Evolutionary conservation across 495 filamentous ascomycete genomes (phyloP).

Genomic region (Cenococcum geophilum): DNA sequence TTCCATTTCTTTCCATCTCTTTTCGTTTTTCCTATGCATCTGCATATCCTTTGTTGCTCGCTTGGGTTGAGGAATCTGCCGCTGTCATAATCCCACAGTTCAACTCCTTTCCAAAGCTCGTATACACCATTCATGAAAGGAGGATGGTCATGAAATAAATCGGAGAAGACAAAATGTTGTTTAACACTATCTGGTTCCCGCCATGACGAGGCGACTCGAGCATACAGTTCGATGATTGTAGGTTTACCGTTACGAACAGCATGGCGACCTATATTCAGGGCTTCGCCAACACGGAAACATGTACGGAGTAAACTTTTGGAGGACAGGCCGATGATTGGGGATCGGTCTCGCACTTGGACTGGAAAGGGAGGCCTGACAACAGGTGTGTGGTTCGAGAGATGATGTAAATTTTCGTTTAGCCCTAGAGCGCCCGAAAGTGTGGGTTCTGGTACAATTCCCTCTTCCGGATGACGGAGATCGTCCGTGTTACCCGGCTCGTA

Average conservation of each 20-base stretch:
- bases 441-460: too few relatives aligned
- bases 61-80: constrained; percentile 27
- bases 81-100: constrained; percentile 47
- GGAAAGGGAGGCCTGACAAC: constrained; percentile 49
- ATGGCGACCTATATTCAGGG: constrained; percentile 43
- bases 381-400: constrained; percentile 15
- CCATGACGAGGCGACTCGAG: constrained; percentile 49
- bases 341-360: constrained; percentile 44
- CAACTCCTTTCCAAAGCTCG: constrained; percentile 44
- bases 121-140: constrained; percentile 50
- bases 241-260: constrained; percentile 42
- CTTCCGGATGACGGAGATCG: too few relatives aligned
- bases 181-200: constrained; percentile 42
- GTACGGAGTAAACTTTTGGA: constrained; percentile 45
- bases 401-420: not conserved
- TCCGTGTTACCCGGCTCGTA: too few relatives aligned
- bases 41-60: constrained; percentile 39
- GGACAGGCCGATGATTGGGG: constrained; percentile 48
- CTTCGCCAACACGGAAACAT: constrained; percentile 57
- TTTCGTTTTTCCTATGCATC: constrained; percentile 50
- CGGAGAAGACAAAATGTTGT: constrained; percentile 55
- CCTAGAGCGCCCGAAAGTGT: not conserved
- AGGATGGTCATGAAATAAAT: constrained; percentile 52
- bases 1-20: constrained; percentile 43
- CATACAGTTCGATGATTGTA: constrained; percentile 54